Base-by-base conservation (phyloP, 1,284 basidiomycete species). In the Sporisorium reilianum region DNA sequence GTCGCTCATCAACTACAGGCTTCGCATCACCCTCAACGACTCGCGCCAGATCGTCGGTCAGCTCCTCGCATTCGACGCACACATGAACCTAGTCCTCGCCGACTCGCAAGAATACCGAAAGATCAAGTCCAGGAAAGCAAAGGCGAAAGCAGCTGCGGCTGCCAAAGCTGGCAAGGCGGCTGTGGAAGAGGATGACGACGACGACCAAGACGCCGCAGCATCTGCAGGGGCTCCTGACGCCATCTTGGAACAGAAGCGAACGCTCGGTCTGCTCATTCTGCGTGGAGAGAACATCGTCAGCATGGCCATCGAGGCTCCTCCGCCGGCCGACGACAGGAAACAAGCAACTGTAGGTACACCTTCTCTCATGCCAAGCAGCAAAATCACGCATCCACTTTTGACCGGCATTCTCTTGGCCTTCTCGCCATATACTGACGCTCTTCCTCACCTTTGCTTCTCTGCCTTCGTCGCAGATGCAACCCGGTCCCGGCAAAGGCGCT, bases 61-160 rank as follows among this genome's bases (percentile, higher is more conserved):
- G 87, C 96, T 99, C 92, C 91, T 99, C 83, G 97, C 97, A 54
- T 99, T 98, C 85, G 97, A 99, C 88, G 92, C 93, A 83, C 97
- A 99, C 87, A 99, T 99, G 96, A 99, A 99, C 87, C 89, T 99
- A 79, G 97, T 99, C 54, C 88, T 99, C 59, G 94, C 95, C 14
- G 96, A 99, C 79, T 80, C 81, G 22, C 80, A 84, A 65, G 82
- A 84, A 57, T 84, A 82, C 44, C 75, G 82, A 26, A 73, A 78
- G 55, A 62, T 83, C 58, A 83, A 83, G 57, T 75, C 79, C 3
- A 80, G 78, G 46, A 80, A 80, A 64, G 65, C 67, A 40, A 76
- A 74, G 32, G 73, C 66, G 2, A 46, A 45, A 22, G 67, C 70
- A 5, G 65, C 68, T 3, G 68, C 61, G 9, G 63, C 67, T 18